Percentiles rank a stretch among this genome's conserved stretches.
Conservation (phyloP, 192 early-diverging fungal genomes). For the Phlyctochytrium bullatum region DNA sequence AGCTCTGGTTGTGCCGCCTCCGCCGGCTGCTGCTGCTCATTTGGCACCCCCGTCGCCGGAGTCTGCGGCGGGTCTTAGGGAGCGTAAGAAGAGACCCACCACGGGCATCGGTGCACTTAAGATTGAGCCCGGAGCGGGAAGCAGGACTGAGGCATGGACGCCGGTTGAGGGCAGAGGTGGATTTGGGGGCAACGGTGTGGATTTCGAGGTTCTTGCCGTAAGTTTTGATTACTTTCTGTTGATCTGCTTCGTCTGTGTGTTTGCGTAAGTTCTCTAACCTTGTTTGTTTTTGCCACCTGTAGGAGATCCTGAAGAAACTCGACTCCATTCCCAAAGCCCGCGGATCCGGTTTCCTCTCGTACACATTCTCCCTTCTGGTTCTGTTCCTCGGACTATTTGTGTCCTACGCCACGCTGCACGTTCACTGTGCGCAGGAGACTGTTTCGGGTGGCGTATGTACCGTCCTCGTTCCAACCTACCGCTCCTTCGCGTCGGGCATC, state of each 20-base stretch:
- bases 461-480: constrained; percentile 22
- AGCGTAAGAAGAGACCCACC: background rate
- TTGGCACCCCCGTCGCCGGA: background rate
- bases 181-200: constrained; percentile 7
- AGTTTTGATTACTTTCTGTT: background rate
- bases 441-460: constrained; percentile 14
- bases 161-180: constrained; percentile 15
- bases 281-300: background rate
- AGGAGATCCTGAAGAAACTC: constrained; percentile 14
- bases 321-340: constrained; percentile 11
- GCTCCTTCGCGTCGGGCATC: constrained; percentile 14
- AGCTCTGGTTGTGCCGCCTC: background rate
- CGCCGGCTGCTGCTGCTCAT: background rate
- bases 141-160: constrained; percentile 16
- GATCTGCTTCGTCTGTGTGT: background rate
- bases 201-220: constrained; percentile 22
- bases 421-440: constrained; percentile 21
- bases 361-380: background rate
- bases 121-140: background rate
- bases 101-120: background rate
- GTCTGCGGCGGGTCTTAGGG: background rate
- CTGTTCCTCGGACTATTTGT: constrained; percentile 8
- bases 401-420: constrained; percentile 28
- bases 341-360: background rate
- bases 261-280: background rate